A percentile compares a stretch with the other conserved stretches of the same genome.
phyloP scores from a whole-genome alignment of 176 grass and related monocot genomes.

The Elaeis guineensis region DNA sequence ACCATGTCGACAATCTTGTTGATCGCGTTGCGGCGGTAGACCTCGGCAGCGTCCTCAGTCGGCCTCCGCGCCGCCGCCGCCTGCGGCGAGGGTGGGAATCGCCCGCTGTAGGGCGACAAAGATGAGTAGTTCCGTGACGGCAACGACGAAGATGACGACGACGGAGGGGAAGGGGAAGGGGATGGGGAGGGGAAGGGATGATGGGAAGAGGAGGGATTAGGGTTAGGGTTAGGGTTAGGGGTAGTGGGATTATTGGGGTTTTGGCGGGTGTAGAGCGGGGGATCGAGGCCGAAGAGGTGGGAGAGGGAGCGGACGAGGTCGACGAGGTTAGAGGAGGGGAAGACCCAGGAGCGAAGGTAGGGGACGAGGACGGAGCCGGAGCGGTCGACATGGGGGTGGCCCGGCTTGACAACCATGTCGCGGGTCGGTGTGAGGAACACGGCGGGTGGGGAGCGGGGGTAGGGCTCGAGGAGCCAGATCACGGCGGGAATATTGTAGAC shows the following conservation, averaged over 20 bases:
- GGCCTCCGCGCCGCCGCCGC: constrained; percentile 14
- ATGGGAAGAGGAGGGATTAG: constrained; percentile 17
- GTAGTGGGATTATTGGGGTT: neutral
- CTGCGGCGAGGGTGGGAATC: constrained; percentile 30
- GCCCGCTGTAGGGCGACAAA: neutral
- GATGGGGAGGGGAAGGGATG: constrained; percentile 6
- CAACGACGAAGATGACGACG: neutral
- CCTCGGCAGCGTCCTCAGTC: constrained; percentile 52
- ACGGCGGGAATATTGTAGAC: constrained; percentile 75
- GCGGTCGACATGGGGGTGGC: constrained; percentile 61
- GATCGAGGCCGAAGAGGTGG: constrained; percentile 73
- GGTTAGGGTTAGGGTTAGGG: constrained; percentile 9
- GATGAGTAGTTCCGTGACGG: neutral
- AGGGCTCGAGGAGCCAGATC: constrained; percentile 86
- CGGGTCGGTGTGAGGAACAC: constrained; percentile 70
- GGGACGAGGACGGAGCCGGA: constrained; percentile 65
- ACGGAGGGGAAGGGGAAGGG: constrained; percentile 1
- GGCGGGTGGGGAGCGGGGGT: constrained; percentile 65
- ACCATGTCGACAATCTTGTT: constrained; percentile 52
- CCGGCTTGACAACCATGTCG: constrained; percentile 90
- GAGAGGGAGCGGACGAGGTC: constrained; percentile 71
- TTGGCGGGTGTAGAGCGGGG: constrained; percentile 54
- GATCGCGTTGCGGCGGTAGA: constrained; percentile 52
- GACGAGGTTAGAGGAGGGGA: constrained; percentile 75
- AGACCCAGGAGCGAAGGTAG: constrained; percentile 84